Evolutionary conservation across 495 filamentous ascomycete species (phyloP), one percentile per base, ranked within the genome.

Genomic region (Cenococcum geophilum): DNA sequence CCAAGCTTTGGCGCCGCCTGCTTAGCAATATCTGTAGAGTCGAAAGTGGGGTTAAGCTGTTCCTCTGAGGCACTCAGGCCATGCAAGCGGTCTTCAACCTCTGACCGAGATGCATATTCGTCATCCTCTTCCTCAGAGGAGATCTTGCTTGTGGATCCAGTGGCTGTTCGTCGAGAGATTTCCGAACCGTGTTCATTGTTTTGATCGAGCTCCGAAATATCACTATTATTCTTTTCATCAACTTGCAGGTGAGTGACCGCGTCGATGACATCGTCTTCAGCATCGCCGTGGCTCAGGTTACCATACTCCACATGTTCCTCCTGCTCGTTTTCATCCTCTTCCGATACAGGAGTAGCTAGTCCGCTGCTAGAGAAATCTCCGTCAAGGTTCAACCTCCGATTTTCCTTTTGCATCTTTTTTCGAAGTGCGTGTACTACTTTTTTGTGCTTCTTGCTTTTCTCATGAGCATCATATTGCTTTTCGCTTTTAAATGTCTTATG

Each of bases 401-500:
- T 83, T 60, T 99, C 85, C 64, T 84, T 81, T 64, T 77, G 80
- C 92, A 99, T 97, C 72, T 92, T 85, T 67, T 83, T 78, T 66
- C 81, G 83, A 37, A 99, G 72, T 62, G 89, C 82, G 61, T 89
- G 83, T 5, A 96, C 80, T 3, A 89, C 87, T 70, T 95, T 96
- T 48, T 84, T 68, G 69, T 99, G 93, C 71, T 97, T 97, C 70
- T 95, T 97, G 76, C 91, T 96, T 73, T 86, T 88, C 75, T 97
- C 92, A 68, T 99, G 93, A n/a, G 88, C 84, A 70, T 92, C 84
- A 61, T 85, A 92, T 66, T 97, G 93, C 65, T 88, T 89, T 69
- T 96, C 86, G 59, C 91, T 96, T 71, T 95, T 95, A 78, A 97
- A 99, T 2, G 67, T 86, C 75, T 99, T 99, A 68, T 83, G 80